Evolutionary conservation across 2,329 filamentous ascomycete genomes (phyloP).

Genomic region (Beauveria sp.): DNA sequence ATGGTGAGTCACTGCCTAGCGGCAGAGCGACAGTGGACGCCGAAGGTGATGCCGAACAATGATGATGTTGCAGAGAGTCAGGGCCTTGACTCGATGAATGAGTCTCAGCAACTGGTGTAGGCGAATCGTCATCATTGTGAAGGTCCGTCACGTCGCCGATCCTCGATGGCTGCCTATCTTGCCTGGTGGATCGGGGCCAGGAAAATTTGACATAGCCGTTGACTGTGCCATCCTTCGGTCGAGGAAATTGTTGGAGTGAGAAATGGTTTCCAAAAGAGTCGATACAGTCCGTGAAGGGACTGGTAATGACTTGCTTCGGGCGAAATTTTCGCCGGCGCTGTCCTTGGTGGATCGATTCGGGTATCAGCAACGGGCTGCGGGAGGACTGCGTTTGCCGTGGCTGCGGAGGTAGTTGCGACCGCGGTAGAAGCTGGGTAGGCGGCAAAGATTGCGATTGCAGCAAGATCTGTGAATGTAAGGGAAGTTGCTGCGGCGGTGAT

Average conservation of each 20-base stretch:
- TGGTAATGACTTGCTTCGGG: slow-evolving; percentile 15
- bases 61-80: not conserved
- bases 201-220: slow-evolving; percentile 33
- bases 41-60: not conserved
- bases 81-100: not conserved
- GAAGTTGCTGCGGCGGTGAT: not conserved
- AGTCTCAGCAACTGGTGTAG: not conserved
- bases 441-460: not conserved
- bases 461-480: not conserved
- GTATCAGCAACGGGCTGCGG: not conserved
- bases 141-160: not conserved
- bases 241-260: slow-evolving; percentile 19
- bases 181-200: slow-evolving; percentile 21
- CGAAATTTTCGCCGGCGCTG: slow-evolving; percentile 11
- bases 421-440: not conserved
- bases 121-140: not conserved
- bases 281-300: slow-evolving; percentile 26
- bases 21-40: not conserved
- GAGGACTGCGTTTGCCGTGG: not conserved
- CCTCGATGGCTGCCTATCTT: not conserved
- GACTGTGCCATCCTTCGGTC: slow-evolving; percentile 26
- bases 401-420: not conserved
- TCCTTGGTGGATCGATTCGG: not conserved
- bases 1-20: not conserved
- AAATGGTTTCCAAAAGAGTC: slow-evolving; percentile 21